phyloP scores from a whole-genome alignment of 345 rosid genomes.

The Turnera subulata region DNA sequence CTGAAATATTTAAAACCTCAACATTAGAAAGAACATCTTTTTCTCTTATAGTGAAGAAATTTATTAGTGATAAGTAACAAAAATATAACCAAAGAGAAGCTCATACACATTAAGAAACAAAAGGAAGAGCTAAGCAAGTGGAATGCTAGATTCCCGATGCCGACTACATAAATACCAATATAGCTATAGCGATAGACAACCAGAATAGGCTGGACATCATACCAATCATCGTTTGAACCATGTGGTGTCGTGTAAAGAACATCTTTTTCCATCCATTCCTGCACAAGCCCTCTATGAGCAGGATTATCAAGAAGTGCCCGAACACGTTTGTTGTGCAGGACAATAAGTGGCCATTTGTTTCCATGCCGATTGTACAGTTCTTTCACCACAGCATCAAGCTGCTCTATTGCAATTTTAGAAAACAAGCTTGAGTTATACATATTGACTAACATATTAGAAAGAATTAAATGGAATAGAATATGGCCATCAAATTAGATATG shows the following conservation, averaged over 20 bases:
- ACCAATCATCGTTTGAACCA: conserved; percentile 98
- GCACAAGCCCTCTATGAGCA: conserved; percentile 43
- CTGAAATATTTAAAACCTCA: conserved; percentile 22
- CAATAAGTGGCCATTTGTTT: conserved; percentile 67
- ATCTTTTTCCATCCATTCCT: conserved; percentile 52
- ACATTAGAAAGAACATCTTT: not conserved
- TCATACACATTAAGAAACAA: too few species aligned
- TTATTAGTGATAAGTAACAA: too few species aligned
- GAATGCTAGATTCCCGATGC: too few species aligned
- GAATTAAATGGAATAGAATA: not conserved
- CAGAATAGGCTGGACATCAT: conserved; percentile 2
- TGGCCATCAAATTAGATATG: too few species aligned
- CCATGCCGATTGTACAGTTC: conserved; percentile 46
- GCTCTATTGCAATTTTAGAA: conserved; percentile 45
- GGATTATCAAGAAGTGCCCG: conserved; percentile 53
- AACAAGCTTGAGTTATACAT: conserved; percentile 13
- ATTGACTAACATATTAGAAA: not conserved
- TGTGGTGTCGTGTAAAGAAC: conserved; percentile 68
- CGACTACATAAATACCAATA: too few species aligned
- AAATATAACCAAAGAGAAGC: too few species aligned
- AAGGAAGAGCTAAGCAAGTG: too few species aligned
- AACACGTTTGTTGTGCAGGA: conserved; percentile 71
- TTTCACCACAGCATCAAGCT: conserved; percentile 80
- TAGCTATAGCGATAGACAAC: too few species aligned
- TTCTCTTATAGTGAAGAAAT: too few species aligned